These are phyloP conservation scores for Apiospora kogelbergensis DNA, from an alignment of 2,329 filamentous ascomycete species.

Conservation along the genomic window DNA sequence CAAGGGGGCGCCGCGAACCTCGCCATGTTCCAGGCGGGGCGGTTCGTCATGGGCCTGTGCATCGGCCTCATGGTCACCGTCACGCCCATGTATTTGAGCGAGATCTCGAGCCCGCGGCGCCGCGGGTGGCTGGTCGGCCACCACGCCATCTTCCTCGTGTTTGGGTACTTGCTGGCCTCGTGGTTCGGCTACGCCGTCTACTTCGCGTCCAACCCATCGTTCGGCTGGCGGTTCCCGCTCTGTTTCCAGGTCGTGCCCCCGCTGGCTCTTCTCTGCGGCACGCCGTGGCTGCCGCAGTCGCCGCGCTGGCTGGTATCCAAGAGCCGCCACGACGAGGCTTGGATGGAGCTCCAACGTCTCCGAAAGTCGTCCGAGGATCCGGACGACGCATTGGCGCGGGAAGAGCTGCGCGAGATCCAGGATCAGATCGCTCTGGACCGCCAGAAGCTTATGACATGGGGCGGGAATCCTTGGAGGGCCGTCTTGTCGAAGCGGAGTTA, in stretches of 20 bases:
- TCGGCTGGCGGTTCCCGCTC: conserved; percentile 35
- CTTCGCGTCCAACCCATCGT: conserved; percentile 23
- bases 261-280: conserved; percentile 25
- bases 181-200: conserved; percentile 47
- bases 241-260: conserved; percentile 31
- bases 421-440: conserved; percentile 45
- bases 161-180: conserved; percentile 39
- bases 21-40: conserved; percentile 41
- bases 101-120: conserved; percentile 38
- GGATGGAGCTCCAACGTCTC: conserved; percentile 29
- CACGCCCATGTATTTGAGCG: conserved; percentile 41
- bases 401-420: conserved; percentile 47
- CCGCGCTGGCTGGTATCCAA: conserved; percentile 36
- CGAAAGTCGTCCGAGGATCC: conserved; percentile 21
- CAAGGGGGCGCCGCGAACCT: conserved; percentile 37
- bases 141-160: conserved; percentile 35
- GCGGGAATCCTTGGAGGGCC: conserved; percentile 42
- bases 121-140: conserved; percentile 42
- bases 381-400: conserved; percentile 12
- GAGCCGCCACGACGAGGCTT: conserved; percentile 29
- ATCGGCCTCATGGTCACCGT: conserved; percentile 39
- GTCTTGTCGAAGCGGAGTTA: conserved; percentile 47
- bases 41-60: conserved; percentile 39
- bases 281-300: conserved; percentile 36
- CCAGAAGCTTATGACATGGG: conserved; percentile 37